These are phyloP conservation scores for Arctium lappa DNA, from an alignment of 129 eudicot species.

Conservation along the genomic window DNA sequence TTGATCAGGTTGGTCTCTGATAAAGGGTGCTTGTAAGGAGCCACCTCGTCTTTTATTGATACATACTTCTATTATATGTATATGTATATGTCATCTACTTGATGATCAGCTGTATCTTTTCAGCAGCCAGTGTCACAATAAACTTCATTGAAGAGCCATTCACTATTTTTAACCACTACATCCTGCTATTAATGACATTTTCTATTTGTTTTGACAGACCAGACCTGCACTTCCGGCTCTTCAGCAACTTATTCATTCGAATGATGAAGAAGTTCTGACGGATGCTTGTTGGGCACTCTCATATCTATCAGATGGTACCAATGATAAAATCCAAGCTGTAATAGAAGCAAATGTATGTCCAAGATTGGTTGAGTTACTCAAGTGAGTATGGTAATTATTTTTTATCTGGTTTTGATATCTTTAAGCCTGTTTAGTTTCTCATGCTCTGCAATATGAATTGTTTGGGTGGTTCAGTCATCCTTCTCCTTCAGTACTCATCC, in stretches of 20 bases:
- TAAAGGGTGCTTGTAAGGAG: slow-evolving; percentile 9
- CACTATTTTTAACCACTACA: not conserved
- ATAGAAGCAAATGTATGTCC: slow-evolving; percentile 72
- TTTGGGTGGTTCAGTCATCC: slow-evolving; percentile 43
- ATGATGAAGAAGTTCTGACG: slow-evolving; percentile 73
- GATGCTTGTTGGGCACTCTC: slow-evolving; percentile 91
- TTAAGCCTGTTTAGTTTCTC: not conserved
- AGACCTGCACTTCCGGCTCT: slow-evolving; percentile 66
- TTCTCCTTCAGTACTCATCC: slow-evolving; percentile 61
- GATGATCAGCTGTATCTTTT: not conserved
- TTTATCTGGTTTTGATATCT: not conserved
- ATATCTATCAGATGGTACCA: slow-evolving; percentile 71
- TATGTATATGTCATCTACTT: not conserved
- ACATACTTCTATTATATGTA: not conserved
- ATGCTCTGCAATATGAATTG: not conserved
- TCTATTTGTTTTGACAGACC: slow-evolving; percentile 38
- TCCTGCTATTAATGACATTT: not conserved
- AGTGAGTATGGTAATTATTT: slow-evolving; percentile 30
- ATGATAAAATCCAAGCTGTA: slow-evolving; percentile 71
- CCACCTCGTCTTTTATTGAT: not conserved
- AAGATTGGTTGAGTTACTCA: slow-evolving; percentile 60
- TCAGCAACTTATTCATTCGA: slow-evolving; percentile 51
- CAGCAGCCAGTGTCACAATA: not conserved
- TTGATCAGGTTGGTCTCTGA: slow-evolving; percentile 39
- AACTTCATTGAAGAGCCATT: not conserved